Base-by-base conservation (phyloP, 805 yeast species). In the Nakazawaea populi region DNA sequence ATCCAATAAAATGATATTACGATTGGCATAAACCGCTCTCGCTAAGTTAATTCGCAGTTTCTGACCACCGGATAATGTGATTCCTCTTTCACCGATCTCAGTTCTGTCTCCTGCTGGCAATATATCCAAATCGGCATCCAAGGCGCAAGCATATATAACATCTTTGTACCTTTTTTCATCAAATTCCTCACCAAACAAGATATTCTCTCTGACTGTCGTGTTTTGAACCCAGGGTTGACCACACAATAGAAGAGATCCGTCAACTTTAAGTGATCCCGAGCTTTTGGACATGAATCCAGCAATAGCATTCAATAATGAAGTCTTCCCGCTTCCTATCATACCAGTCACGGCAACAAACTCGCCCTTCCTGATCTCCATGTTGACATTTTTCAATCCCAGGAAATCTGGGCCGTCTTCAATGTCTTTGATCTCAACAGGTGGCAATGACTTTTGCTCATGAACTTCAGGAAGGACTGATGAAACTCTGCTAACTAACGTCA, bases 291-390 rank as follows among this genome's bases (percentile, higher is more conserved):
- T 84, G 30, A 75, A 71, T 0, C 91, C 90, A 6, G 83, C 73
- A 46, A 86, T 68, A 0, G 90, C 87, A 55, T 73, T 75, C 42
- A 86, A 68, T 27, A 86, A 67, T 1, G 89, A 82, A 0, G 87
- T 69, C 58, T 86, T 86, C 44, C 94, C 94, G 1, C 86, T 73
- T 5, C 94, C 94, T 59, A 89, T 86, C 1, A 83, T 67, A 11
- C 96, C 96, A 0, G 92, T 86, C 27, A 87, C 74, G 52, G 85
- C 85, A 6, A 89, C 69, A 48, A 90, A 79, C 60, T 88, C 95
- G 27, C 87, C 87, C 51, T 77, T 77, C 42, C 71, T 65, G 44
- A 89, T 70, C 1, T 65, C 60, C 24, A 88, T 64, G 55, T 81
- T 71, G 52, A 88, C 64, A 59, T 83, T 56, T 41, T 57, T 52